Percentiles rank a stretch among this genome's conserved stretches.
Conservation (phyloP, 352 stramenopile genomes). For the Globisporangium acanthophoron region DNA sequence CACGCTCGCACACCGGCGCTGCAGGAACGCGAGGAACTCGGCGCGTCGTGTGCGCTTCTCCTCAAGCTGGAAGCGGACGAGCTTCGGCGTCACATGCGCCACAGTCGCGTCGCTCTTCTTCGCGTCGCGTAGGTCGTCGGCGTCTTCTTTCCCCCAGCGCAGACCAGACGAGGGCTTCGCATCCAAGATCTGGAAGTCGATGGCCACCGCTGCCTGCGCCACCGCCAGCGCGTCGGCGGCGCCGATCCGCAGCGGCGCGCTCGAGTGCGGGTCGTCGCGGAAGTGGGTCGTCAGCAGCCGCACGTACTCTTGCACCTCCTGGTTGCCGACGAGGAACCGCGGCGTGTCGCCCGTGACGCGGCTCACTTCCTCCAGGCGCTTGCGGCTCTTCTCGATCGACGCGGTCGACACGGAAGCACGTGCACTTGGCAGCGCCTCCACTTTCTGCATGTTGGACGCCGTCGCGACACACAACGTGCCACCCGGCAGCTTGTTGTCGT, state of each 20-base stretch:
- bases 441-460: slow-evolving; percentile 57
- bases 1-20: slow-evolving; percentile 47
- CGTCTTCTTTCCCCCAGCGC: slow-evolving; percentile 54
- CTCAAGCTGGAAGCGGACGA: slow-evolving; percentile 83
- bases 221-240: slow-evolving; percentile 35
- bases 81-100: slow-evolving; percentile 60
- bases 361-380: slow-evolving; percentile 38
- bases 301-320: slow-evolving; percentile 54
- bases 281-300: slow-evolving; percentile 52
- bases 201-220: slow-evolving; percentile 50
- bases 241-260: slow-evolving; percentile 35
- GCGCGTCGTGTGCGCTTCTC: slow-evolving; percentile 62
- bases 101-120: slow-evolving; percentile 6
- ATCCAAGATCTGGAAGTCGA: slow-evolving; percentile 74
- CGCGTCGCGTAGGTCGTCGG: slow-evolving; percentile 11
- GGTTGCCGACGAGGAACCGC: slow-evolving; percentile 27
- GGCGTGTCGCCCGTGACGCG: slow-evolving; percentile 33
- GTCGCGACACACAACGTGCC: slow-evolving; percentile 59
- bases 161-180: slow-evolving; percentile 76
- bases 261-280: slow-evolving; percentile 39
- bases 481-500: slow-evolving; percentile 18
- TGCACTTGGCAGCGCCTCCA: slow-evolving; percentile 26
- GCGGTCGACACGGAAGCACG: slow-evolving; percentile 15
- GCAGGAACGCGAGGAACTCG: slow-evolving; percentile 62
- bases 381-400: slow-evolving; percentile 27